phyloP scores from a whole-genome alignment of 768 basidiomycete genomes.

The Leccinum incarnatum region DNA sequence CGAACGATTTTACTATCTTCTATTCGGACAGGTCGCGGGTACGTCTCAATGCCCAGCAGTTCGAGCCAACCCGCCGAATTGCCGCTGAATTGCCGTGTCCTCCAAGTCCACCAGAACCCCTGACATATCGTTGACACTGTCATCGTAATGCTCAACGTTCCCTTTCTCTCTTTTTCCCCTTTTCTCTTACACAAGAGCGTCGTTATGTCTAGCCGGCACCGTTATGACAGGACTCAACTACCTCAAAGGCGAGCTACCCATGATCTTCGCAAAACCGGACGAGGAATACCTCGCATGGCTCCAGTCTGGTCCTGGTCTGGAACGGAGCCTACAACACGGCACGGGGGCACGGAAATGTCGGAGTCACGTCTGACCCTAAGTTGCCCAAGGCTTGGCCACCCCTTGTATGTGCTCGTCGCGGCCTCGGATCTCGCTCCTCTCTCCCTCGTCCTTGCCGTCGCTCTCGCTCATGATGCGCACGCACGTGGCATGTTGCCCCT shows the following conservation, averaged over 20 bases:
- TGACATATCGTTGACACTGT: background rate
- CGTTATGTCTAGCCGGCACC: slow-evolving; percentile 72
- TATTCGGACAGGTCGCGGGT: slow-evolving; percentile 12
- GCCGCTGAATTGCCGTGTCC: background rate
- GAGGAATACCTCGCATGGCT: slow-evolving; percentile 88
- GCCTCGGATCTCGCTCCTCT: too few species aligned
- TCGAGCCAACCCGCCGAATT: background rate
- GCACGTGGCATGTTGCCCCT: too few species aligned
- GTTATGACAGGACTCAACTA: slow-evolving; percentile 79
- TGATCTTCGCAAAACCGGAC: slow-evolving; percentile 67
- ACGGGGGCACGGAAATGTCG: too few species aligned
- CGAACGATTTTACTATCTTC: slow-evolving; percentile 15
- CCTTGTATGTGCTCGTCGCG: too few species aligned
- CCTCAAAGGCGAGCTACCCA: slow-evolving; percentile 75
- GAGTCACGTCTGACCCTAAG: too few species aligned
- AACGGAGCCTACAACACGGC: too few species aligned
- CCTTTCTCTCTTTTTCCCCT: background rate
- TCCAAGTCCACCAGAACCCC: slow-evolving; percentile 11
- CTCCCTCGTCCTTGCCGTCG: too few species aligned
- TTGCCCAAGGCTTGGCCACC: too few species aligned
- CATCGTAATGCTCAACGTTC: background rate
- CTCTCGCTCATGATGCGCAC: too few species aligned
- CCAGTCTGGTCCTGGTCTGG: background rate
- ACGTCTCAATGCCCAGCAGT: slow-evolving; percentile 9
- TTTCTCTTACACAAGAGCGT: slow-evolving; percentile 29